phyloP scores from a whole-genome alignment of 2,329 filamentous ascomycete species.

The Dactylellina leptospora region DNA sequence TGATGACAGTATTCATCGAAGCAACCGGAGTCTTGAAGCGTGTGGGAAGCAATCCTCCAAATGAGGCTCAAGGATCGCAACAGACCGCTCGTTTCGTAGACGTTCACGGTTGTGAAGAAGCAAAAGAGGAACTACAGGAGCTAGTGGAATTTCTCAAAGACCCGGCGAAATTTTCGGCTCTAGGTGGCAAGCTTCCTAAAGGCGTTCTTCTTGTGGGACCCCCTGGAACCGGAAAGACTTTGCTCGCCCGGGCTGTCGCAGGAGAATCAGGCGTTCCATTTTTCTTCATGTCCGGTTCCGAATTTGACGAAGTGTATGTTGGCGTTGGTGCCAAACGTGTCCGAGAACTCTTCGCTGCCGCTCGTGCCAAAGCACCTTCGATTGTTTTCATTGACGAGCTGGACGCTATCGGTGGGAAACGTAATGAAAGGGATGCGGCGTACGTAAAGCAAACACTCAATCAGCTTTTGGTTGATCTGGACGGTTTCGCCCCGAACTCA shows the following conservation, averaged over 20 bases:
- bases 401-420: slow-evolving; percentile 91
- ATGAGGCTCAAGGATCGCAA: slow-evolving; percentile 89
- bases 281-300: slow-evolving; percentile 99
- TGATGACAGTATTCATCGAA: slow-evolving; percentile 84
- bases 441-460: slow-evolving; percentile 98
- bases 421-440: slow-evolving; percentile 89
- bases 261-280: slow-evolving; percentile 97
- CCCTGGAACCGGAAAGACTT: slow-evolving; percentile 95
- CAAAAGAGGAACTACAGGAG: slow-evolving; percentile 96
- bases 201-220: slow-evolving; percentile 94
- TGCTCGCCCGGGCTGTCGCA: slow-evolving; percentile 92
- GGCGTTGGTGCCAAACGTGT: slow-evolving; percentile 96
- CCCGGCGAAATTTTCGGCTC: slow-evolving; percentile 88
- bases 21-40: slow-evolving; percentile 80
- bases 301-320: slow-evolving; percentile 98
- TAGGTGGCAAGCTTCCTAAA: slow-evolving; percentile 96
- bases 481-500: slow-evolving; percentile 93
- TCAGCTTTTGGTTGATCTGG: slow-evolving; percentile 93
- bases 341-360: slow-evolving; percentile 85
- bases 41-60: slow-evolving; percentile 74
- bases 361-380: slow-evolving; percentile 83
- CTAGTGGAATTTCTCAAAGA: slow-evolving; percentile 95
- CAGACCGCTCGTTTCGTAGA: slow-evolving; percentile 91
- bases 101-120: slow-evolving; percentile 96
- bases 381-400: slow-evolving; percentile 97